These are phyloP conservation scores for Apiotrichum domesticum DNA, from an alignment of 1,284 basidiomycete species.

Conservation along the genomic window DNA sequence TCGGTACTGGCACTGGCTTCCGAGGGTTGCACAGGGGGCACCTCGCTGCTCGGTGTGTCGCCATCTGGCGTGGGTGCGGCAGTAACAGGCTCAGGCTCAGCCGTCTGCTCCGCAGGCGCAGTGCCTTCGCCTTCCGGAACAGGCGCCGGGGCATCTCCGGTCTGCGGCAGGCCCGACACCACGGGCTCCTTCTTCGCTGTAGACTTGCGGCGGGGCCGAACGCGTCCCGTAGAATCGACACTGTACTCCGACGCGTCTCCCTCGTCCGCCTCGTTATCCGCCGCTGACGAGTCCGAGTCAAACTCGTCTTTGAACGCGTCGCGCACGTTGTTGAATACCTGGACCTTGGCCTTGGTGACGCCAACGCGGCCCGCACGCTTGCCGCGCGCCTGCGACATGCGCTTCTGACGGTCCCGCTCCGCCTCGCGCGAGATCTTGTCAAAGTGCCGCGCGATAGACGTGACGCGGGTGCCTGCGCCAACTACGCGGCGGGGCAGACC, in stretches of 20 bases:
- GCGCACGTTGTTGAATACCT: slow-evolving; percentile 83
- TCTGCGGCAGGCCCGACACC: neutral
- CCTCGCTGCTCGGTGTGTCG: neutral
- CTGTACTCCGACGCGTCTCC: slow-evolving; percentile 31
- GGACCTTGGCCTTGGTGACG: slow-evolving; percentile 79
- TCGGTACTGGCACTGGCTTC: neutral
- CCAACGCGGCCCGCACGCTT: slow-evolving; percentile 88
- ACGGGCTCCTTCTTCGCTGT: neutral
- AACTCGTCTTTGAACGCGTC: slow-evolving; percentile 88
- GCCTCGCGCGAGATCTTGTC: slow-evolving; percentile 52
- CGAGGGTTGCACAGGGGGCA: neutral
- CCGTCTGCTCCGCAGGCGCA: neutral
- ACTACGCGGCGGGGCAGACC: slow-evolving; percentile 22
- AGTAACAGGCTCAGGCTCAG: no score
- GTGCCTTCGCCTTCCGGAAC: neutral
- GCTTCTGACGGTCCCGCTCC: slow-evolving; percentile 50
- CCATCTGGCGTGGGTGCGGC: neutral
- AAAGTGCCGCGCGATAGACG: slow-evolving; percentile 53
- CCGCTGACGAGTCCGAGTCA: slow-evolving; percentile 64
- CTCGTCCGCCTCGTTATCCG: slow-evolving; percentile 69
- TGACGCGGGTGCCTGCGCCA: slow-evolving; percentile 45
- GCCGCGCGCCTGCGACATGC: slow-evolving; percentile 58
- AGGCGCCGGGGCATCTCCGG: neutral
- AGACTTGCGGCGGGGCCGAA: slow-evolving; percentile 17
- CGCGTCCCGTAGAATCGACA: slow-evolving; percentile 27